A percentile compares a stretch with the other conserved stretches of the same genome.
Conservation (phyloP, 768 basidiomycete genomes). For the Daedaleopsis nitida region DNA sequence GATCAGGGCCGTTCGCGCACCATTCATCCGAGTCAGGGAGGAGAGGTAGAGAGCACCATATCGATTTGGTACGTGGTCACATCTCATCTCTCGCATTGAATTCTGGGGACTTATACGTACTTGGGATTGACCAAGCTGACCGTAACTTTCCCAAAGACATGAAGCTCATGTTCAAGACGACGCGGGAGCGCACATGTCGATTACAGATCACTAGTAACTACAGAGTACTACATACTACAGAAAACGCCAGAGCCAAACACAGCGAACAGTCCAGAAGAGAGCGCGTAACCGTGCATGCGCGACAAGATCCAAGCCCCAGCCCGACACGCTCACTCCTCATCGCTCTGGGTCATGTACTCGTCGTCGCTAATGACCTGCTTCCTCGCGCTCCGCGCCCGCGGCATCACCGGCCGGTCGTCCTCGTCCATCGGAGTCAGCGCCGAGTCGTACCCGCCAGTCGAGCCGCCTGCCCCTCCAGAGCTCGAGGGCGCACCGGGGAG, state of each 20-base stretch:
- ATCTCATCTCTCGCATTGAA: too few species aligned
- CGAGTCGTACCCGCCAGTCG: constrained; percentile 54
- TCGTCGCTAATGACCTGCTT: constrained; percentile 78
- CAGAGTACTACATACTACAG: constrained; percentile 21
- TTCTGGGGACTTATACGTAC: too few species aligned
- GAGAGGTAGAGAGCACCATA: too few species aligned
- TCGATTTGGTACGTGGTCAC: too few species aligned
- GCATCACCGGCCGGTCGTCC: constrained; percentile 60
- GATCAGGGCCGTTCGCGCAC: too few species aligned
- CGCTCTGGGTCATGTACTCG: constrained; percentile 66
- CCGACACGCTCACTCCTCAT: constrained; percentile 53
- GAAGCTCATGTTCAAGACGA: neutral
- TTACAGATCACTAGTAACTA: constrained; percentile 21
- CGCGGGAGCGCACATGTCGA: neutral
- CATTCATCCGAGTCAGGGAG: too few species aligned
- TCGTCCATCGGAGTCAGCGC: constrained; percentile 84
- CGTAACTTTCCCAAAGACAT: too few species aligned
- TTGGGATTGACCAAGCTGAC: too few species aligned
- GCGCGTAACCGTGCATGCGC: neutral
- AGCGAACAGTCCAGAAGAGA: constrained; percentile 3
- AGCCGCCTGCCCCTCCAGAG: constrained; percentile 4
- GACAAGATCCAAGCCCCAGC: neutral
- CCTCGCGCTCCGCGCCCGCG: constrained; percentile 60
- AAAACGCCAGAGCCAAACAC: constrained; percentile 7
- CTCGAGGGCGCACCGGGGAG: constrained; percentile 72